These are phyloP conservation scores for Umbelopsis isabellina DNA, from an alignment of 192 early-diverging fungal species.

Conservation along the genomic window DNA sequence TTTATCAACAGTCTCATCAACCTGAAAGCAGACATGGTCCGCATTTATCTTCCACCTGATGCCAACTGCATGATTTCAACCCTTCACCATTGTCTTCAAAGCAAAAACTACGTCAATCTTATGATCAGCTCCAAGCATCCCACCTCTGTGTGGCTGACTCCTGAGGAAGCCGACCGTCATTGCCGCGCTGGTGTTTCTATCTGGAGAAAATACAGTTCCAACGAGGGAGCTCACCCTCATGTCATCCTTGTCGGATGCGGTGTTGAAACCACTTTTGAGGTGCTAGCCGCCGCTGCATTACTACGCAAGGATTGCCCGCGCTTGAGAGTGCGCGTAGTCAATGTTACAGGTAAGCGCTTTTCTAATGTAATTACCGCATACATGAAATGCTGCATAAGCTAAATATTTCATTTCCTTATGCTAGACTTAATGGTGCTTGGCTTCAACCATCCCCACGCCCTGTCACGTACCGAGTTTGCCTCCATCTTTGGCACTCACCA, in stretches of 20 bases:
- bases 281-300: constrained; percentile 43
- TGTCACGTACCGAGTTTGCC: constrained; percentile 38
- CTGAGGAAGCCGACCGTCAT: constrained; percentile 45
- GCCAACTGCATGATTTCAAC: constrained; percentile 44
- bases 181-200: constrained; percentile 45
- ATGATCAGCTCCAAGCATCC: constrained; percentile 48
- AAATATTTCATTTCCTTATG: neutral
- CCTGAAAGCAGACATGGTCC: constrained; percentile 40
- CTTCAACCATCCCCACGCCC: constrained; percentile 42
- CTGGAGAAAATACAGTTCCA: constrained; percentile 37
- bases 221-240: constrained; percentile 45
- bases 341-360: constrained; percentile 42
- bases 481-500: constrained; percentile 39
- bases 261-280: constrained; percentile 44
- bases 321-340: constrained; percentile 45
- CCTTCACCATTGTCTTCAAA: constrained; percentile 41
- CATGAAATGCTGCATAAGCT: no score
- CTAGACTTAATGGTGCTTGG: constrained; percentile 48
- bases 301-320: constrained; percentile 41
- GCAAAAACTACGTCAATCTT: constrained; percentile 48
- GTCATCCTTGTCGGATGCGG: constrained; percentile 51
- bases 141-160: constrained; percentile 40
- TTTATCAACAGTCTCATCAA: constrained; percentile 50
- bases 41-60: constrained; percentile 48
- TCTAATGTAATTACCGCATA: no score